These are phyloP conservation scores for Platanthera zijinensis DNA, from an alignment of 106 monocot species.

Conservation along the genomic window DNA sequence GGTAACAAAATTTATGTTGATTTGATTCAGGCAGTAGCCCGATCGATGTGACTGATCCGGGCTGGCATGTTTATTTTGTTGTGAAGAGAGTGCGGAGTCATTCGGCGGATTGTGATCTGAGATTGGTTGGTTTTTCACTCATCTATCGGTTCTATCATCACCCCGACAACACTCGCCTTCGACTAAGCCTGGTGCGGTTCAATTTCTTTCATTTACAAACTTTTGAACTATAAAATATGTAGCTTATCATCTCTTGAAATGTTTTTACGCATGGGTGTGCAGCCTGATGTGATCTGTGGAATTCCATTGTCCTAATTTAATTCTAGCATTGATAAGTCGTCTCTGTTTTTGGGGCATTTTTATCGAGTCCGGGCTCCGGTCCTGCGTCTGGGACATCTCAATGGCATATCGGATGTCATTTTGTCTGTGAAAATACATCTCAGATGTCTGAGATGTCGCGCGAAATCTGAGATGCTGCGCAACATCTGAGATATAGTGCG, in stretches of 20 bases:
- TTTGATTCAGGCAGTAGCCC: conserved; percentile 55
- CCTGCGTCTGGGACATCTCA: no score
- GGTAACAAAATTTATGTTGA: background rate
- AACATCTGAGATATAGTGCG: no score
- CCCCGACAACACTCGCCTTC: conserved; percentile 68
- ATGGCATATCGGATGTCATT: no score
- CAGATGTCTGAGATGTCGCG: no score
- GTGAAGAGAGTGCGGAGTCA: conserved; percentile 38
- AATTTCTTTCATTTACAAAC: background rate
- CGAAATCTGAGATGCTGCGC: no score
- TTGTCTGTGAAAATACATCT: no score
- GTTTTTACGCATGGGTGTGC: no score
- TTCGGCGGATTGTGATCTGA: conserved; percentile 16
- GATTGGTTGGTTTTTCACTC: conserved; percentile 74
- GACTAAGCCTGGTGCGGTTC: conserved; percentile 78
- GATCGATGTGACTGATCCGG: conserved; percentile 78
- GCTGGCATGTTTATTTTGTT: conserved; percentile 79
- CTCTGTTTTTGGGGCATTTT: no score
- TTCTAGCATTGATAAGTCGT: no score
- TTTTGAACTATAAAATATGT: background rate
- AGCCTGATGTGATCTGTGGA: no score
- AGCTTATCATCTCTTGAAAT: background rate
- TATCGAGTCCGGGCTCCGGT: no score
- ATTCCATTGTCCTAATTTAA: no score
- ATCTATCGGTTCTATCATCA: conserved; percentile 81